phyloP scores from a whole-genome alignment of 768 basidiomycete species.

The Pluteus cervinus region DNA sequence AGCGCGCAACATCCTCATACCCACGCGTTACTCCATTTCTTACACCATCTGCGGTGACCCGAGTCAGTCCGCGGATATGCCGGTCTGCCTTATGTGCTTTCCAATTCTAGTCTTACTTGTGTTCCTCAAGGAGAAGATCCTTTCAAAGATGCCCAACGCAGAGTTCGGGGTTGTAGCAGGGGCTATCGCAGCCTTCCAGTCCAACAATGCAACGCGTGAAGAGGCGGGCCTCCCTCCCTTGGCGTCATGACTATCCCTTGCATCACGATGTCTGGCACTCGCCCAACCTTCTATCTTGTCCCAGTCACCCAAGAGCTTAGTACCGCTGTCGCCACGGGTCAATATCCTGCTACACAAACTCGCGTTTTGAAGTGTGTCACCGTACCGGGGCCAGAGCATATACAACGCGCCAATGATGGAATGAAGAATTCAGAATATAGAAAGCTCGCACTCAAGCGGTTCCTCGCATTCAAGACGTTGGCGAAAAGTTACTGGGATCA shows the following conservation, averaged over 20 bases:
- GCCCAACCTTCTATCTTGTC: constrained; percentile 28
- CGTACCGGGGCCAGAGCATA: constrained; percentile 5
- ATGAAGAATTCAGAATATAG: constrained; percentile 23
- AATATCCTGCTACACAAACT: constrained; percentile 16
- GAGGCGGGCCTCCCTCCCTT: constrained; percentile 11
- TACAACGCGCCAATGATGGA: constrained; percentile 17
- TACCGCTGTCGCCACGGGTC: constrained; percentile 16
- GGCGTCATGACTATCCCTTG: constrained; percentile 24
- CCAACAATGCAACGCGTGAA: constrained; percentile 20
- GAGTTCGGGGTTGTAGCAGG: constrained; percentile 21
- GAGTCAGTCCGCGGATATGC: constrained; percentile 13
- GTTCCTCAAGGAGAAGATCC: constrained; percentile 16
- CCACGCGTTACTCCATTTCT: constrained; percentile 17
- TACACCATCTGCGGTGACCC: constrained; percentile 22
- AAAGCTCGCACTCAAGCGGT: constrained; percentile 19
- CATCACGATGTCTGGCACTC: constrained; percentile 27
- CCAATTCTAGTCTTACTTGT: constrained; percentile 19
- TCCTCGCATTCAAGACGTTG: constrained; percentile 22
- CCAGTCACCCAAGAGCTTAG: constrained; percentile 25
- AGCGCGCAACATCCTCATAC: constrained; percentile 9
- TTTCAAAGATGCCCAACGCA: constrained; percentile 11
- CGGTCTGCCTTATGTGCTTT: constrained; percentile 21
- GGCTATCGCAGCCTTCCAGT: constrained; percentile 26
- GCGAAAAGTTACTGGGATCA: constrained; percentile 20
- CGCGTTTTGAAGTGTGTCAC: constrained; percentile 21